Evolutionary conservation across 2,329 filamentous ascomycete genomes (phyloP).

Genomic region (Diatrype stigma): DNA sequence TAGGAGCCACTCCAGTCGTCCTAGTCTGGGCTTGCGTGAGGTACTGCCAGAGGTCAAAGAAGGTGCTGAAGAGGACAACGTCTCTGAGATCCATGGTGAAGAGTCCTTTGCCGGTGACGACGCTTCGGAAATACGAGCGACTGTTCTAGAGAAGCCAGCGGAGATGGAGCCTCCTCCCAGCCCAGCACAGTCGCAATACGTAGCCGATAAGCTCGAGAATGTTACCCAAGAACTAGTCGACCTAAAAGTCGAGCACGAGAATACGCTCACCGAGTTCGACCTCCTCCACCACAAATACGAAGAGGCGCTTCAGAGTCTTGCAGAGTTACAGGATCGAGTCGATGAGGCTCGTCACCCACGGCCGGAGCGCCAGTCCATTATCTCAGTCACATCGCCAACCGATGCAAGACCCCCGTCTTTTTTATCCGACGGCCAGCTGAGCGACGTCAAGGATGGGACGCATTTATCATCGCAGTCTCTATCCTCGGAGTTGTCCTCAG

Average conservation of each 20-base stretch:
- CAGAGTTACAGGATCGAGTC: conserved; percentile 78
- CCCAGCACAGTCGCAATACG: conserved; percentile 77
- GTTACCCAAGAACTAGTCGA: conserved; percentile 90
- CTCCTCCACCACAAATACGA: conserved; percentile 85
- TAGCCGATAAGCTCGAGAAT: conserved; percentile 87
- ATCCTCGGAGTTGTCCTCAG: conserved; percentile 89
- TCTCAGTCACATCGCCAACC: conserved; percentile 48
- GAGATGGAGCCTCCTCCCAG: conserved; percentile 47
- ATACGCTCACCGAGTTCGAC: conserved; percentile 75
- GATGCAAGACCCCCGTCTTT: conserved; percentile 69
- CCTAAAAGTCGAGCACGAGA: conserved; percentile 85
- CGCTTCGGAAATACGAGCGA: conserved; percentile 7
- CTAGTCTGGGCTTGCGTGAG: conserved; percentile 47
- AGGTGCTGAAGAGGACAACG: conserved; percentile 28
- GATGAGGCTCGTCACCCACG: conserved; percentile 70
- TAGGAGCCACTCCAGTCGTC: conserved; percentile 51
- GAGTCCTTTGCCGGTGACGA: conserved; percentile 6
- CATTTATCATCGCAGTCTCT: conserved; percentile 82
- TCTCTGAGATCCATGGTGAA: conserved; percentile 13
- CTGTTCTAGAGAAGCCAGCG: conserved; percentile 1
- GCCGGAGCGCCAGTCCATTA: conserved; percentile 50
- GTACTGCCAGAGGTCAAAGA: conserved; percentile 51
- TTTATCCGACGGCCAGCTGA: conserved; percentile 72
- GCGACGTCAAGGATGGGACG: conserved; percentile 62
- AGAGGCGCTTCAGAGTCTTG: conserved; percentile 74